These are phyloP conservation scores for Aspergillus funiculosus DNA, from an alignment of 495 filamentous ascomycete species.

Conservation along the genomic window DNA sequence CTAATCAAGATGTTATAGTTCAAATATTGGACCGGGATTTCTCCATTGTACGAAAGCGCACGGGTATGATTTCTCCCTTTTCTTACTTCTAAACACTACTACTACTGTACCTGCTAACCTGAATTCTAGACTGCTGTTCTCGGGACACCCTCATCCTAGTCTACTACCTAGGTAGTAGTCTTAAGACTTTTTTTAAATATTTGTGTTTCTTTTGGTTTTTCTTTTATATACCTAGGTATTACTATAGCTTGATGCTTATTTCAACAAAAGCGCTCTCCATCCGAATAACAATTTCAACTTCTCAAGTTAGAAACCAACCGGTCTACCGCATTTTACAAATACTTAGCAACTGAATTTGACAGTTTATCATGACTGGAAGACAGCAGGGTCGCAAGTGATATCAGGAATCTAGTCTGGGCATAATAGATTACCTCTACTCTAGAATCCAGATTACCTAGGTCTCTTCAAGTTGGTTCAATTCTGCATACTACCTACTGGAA, in stretches of 20 bases:
- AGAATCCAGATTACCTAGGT: too few relatives aligned
- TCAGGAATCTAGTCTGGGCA: too few relatives aligned
- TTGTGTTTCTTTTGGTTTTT: not conserved
- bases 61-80: constrained; percentile 23
- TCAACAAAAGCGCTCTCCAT: constrained; percentile 4
- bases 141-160: not conserved
- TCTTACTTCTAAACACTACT: not conserved
- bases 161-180: not conserved
- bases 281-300: not conserved
- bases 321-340: too few relatives aligned
- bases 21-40: constrained; percentile 73
- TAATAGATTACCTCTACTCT: too few relatives aligned
- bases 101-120: not conserved
- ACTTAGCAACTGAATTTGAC: too few relatives aligned
- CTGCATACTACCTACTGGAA: too few relatives aligned
- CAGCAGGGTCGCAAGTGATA: too few relatives aligned
- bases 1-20: constrained; percentile 45
- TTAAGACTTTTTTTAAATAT: not conserved
- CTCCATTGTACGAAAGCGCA: constrained; percentile 60
- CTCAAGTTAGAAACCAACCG: not conserved
- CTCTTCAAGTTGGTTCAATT: too few relatives aligned
- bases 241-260: not conserved
- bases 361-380: too few relatives aligned
- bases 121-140: constrained; percentile 7
- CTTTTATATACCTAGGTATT: not conserved